A percentile compares a stretch with the other conserved stretches of the same genome.
Conservation (phyloP, 805 yeast genomes). For the Saccharomyces eubayanus region DNA sequence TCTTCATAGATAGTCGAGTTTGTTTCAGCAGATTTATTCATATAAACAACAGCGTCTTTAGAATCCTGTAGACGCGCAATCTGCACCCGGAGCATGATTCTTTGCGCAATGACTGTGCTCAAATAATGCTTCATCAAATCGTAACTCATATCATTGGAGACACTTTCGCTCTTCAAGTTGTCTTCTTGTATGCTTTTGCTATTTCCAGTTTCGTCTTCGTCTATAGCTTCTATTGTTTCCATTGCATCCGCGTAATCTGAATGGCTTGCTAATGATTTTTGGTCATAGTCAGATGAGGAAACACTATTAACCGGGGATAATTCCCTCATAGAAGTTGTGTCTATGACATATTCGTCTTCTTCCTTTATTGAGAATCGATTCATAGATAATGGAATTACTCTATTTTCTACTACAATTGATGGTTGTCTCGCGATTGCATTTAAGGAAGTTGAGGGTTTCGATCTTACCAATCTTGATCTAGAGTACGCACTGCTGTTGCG, state of each 20-base stretch:
- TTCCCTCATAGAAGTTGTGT: slow-evolving; percentile 10
- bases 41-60: slow-evolving; percentile 3
- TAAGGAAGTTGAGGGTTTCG: slow-evolving; percentile 21
- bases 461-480: slow-evolving; percentile 17
- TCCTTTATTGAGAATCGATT: slow-evolving; percentile 23
- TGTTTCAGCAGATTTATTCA: background rate
- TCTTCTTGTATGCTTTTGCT: slow-evolving; percentile 6
- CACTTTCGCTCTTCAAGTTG: background rate
- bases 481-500: slow-evolving; percentile 1
- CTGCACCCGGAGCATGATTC: slow-evolving; percentile 24
- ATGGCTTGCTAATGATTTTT: background rate
- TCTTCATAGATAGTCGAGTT: slow-evolving; percentile 5
- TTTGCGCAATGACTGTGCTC: slow-evolving; percentile 19
- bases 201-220: slow-evolving; percentile 13
- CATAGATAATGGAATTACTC: slow-evolving; percentile 29
- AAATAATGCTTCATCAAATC: slow-evolving; percentile 18
- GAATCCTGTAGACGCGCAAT: slow-evolving; percentile 18
- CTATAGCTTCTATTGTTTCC: slow-evolving; percentile 3
- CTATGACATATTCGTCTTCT: slow-evolving; percentile 20
- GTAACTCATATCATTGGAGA: slow-evolving; percentile 2
- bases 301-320: background rate
- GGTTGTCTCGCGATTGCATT: slow-evolving; percentile 28
- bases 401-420: slow-evolving; percentile 30
- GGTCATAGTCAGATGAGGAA: slow-evolving; percentile 2
- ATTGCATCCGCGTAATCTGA: slow-evolving; percentile 1